Percentiles rank a stretch among this genome's conserved stretches.
phyloP scores from a whole-genome alignment of 305 asterid species.

The Solanum hybrid region DNA sequence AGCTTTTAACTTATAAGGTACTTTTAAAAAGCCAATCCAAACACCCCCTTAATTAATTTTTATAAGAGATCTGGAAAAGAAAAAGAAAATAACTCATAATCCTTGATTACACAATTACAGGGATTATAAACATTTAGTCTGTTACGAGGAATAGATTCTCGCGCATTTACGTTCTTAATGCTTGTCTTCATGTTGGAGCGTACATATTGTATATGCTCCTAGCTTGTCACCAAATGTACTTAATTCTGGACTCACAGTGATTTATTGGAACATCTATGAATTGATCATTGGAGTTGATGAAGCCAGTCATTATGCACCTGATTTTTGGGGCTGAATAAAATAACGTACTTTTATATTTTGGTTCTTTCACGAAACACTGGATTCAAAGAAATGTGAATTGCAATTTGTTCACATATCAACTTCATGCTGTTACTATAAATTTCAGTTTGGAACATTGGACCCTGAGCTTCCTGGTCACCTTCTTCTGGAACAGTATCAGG shows the following conservation, averaged over 20 bases:
- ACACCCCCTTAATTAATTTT: not conserved
- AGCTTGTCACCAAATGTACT: not conserved
- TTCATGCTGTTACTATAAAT: conserved; percentile 7
- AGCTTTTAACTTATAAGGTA: not conserved
- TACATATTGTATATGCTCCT: not conserved
- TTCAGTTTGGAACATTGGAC: conserved; percentile 79
- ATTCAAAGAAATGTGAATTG: not conserved
- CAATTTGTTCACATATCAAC: not conserved
- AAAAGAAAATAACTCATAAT: not conserved
- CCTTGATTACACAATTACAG: not conserved
- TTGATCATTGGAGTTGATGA: not conserved
- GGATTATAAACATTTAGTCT: not conserved
- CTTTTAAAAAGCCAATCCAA: not conserved
- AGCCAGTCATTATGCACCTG: not conserved
- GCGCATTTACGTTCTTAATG: not conserved
- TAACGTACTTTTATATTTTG: not conserved
- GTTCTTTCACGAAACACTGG: not conserved
- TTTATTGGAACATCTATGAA: not conserved
- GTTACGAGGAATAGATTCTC: not conserved
- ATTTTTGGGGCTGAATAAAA: not conserved
- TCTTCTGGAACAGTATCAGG: conserved; percentile 98
- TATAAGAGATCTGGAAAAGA: not conserved
- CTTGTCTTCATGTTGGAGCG: not conserved
- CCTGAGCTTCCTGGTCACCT: conserved; percentile 97
- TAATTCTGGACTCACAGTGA: not conserved